Base-by-base conservation (phyloP, 352 stramenopile genomes). In the Pythium scleroteichum region DNA sequence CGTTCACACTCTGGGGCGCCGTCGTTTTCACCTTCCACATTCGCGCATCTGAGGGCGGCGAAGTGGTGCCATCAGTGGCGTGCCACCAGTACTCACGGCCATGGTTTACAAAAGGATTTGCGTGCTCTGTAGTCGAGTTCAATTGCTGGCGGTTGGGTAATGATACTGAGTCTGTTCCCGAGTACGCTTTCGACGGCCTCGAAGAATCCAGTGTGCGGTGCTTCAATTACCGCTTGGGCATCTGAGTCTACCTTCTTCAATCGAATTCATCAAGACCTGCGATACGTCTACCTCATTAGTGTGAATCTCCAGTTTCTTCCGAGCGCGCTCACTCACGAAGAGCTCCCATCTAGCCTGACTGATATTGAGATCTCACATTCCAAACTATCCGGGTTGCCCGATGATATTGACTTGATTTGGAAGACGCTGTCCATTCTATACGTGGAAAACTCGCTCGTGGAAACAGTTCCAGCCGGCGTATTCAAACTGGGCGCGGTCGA, bases 41-140 rank as follows among this genome's bases (percentile, higher is more conserved):
- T 10, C 29, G 10, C 10, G 29, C 29, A 35, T 10, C 5, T 10
- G 5, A 35, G 5, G 29, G 29, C 29, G 10, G 5, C 10, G 29
- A 10, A 35, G 10, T 10, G 5, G 5, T 10, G 10, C 10, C 29
- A 10, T 35, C 29, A 5, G 29, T 35, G 29, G 10, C 10, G 5
- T 66, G 59, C 44, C 59, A 60, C 13, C 59, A 66, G 33, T 33
- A 49, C 5, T 32, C 59, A 2, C 50, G 33, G 3, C 59, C 60
- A 40, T 68, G 60, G 60, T 62, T 68, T n/a, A 48, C 41, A 3
- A 38, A 16, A 19, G 53, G 52, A 26, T 42, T 13, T 22, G 46
- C 60, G 5, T 68, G 60, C 45, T 33, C 53, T 4, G 53, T 68
- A 0, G 56, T 54, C 52, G 38, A 68, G 6, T 59, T 48, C 60